Base-by-base conservation (phyloP, 805 yeast species). In the Lipomyces spencermartinsiae region DNA sequence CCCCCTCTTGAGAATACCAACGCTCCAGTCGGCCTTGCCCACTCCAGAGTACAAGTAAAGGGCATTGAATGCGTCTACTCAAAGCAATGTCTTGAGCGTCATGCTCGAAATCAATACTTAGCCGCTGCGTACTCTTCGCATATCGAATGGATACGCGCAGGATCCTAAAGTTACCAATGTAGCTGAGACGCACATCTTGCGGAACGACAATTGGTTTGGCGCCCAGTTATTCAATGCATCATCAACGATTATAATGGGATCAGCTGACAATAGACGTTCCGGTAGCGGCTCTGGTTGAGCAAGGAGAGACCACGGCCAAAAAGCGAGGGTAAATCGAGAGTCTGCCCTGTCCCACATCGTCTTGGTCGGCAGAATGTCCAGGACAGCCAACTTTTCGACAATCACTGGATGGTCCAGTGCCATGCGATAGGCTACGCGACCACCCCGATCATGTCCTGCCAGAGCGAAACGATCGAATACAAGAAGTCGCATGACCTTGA, bases 391-490 rank as follows among this genome's bases (percentile, higher is more conserved):
- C 51, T 66, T 66, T 10, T 51, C 62, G 33, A 66, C 70, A 25
- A 54, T 58, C 9, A 8, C 58, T 5, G 64, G 61, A 46, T 66
- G 51, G 51, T 66, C 71, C 5, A 66, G 51, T 33, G 67, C 59
- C 51, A 68, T 63, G 35, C 60, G 49, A 56, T 68, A 68, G 22
- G 69, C 70, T 4, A 66, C 71, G 49, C 71, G 54, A 7, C 63
- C 70, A 6, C 71, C 71, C 25, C 71, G 35, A 58, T 68, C 71
- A 61, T 68, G 71, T 25, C 70, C 71, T 22, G 61, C 49, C n/a
- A 66, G 39, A 62, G 51, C 57, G 70, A 68, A 68, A 46, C 49
- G 22, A 19, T 59, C 59, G 58, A 43, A 46, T 39, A 56, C 64
- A 14, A 66, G 57, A 10, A 58, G 22, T 7, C 35, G 33, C 69